Conservation (phyloP, 306 rosid genomes). For the Myrica gale region DNA sequence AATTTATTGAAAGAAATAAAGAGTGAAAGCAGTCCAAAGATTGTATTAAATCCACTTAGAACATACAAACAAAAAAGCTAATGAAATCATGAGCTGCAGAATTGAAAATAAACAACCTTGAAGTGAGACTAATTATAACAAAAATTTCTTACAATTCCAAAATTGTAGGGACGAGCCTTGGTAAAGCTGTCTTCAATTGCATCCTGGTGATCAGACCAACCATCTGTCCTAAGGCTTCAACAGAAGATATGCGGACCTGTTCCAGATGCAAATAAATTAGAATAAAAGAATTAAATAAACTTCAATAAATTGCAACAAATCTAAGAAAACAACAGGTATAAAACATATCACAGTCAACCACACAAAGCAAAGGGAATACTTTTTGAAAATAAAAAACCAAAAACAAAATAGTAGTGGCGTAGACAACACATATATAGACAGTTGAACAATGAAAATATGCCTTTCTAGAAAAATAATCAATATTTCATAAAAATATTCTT, state of each 20-base stretch:
- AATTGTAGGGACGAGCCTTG: slow-evolving; percentile 84
- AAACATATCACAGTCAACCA: background rate
- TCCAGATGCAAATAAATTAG: slow-evolving; percentile 23
- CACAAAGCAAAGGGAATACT: background rate
- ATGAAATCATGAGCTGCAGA: slow-evolving; percentile 16
- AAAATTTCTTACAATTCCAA: slow-evolving; percentile 74
- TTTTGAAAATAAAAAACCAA: background rate
- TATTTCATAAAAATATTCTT: background rate
- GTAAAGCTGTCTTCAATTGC: slow-evolving; percentile 84
- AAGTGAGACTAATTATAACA: slow-evolving; percentile 23
- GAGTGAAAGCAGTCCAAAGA: too few species aligned
- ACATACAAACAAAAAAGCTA: too few species aligned
- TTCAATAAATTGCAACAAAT: slow-evolving; percentile 18
- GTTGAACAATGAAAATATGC: background rate
- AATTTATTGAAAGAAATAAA: too few species aligned
- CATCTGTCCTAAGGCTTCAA: slow-evolving; percentile 95
- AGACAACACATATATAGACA: background rate
- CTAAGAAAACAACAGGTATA: slow-evolving; percentile 6
- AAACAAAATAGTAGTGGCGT: background rate
- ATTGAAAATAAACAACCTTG: slow-evolving; percentile 8
- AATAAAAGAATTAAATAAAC: slow-evolving; percentile 10
- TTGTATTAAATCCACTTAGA: too few species aligned
- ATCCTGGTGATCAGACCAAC: slow-evolving; percentile 81
- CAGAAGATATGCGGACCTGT: slow-evolving; percentile 76
- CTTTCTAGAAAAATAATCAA: background rate